phyloP scores from a whole-genome alignment of 805 yeast genomes.

The Grigorovia jiainica region DNA sequence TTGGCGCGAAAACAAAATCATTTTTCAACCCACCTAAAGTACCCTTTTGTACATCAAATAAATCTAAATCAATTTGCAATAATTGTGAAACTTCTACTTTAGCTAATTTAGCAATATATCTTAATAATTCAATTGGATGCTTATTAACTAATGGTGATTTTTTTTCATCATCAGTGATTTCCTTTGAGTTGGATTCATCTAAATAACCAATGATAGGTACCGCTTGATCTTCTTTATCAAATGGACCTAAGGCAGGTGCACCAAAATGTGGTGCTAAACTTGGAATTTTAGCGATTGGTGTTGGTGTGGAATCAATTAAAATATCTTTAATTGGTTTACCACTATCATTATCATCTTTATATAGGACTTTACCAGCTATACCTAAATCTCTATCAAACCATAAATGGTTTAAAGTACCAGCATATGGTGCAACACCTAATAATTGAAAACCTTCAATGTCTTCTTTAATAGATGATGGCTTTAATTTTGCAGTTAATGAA shows the following conservation, averaged over 20 bases:
- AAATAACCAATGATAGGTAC: constrained; percentile 68
- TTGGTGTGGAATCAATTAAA: constrained; percentile 50
- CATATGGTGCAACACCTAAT: constrained; percentile 77
- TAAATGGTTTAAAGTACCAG: constrained; percentile 53
- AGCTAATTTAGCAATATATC: constrained; percentile 58
- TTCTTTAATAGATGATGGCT: constrained; percentile 57
- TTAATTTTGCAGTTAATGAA: constrained; percentile 56
- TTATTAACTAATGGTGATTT: constrained; percentile 56
- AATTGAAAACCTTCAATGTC: constrained; percentile 65
- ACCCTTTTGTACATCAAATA: constrained; percentile 77
- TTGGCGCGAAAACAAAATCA: constrained; percentile 73
- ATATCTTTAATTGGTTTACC: constrained; percentile 29
- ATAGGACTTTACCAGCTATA: constrained; percentile 67
- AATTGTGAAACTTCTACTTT: constrained; percentile 51
- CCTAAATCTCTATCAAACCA: constrained; percentile 89
- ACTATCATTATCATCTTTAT: constrained; percentile 31
- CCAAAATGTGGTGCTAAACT: constrained; percentile 87
- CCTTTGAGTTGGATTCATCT: constrained; percentile 21
- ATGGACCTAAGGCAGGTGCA: constrained; percentile 54
- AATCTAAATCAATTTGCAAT: constrained; percentile 63
- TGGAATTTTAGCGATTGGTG: constrained; percentile 73
- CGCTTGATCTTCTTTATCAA: constrained; percentile 66
- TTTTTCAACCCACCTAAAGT: constrained; percentile 64
- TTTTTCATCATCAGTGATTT: constrained; percentile 47
- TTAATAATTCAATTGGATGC: constrained; percentile 57